Evolutionary conservation across 768 basidiomycete species (phyloP).

Genomic region (Daedaleopsis nitida): DNA sequence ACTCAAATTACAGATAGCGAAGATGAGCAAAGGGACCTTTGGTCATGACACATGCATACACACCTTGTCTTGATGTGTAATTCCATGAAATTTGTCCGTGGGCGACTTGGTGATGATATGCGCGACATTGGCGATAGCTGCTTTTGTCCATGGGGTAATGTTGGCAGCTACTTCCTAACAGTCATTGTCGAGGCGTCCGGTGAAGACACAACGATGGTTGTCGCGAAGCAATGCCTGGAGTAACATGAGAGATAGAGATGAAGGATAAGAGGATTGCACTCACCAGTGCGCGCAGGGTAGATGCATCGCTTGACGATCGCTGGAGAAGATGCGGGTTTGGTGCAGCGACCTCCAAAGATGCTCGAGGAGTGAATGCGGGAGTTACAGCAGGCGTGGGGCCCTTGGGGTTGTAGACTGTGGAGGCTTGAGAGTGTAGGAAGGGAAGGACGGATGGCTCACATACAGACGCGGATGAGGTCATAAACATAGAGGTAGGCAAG

Average conservation of each 20-base stretch:
- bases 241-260: background rate
- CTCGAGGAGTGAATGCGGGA: background rate
- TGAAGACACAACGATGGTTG: background rate
- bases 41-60: background rate
- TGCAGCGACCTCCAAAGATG: background rate
- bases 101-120: slow-evolving; percentile 3
- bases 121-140: slow-evolving; percentile 4
- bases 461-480: slow-evolving; percentile 1
- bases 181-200: background rate
- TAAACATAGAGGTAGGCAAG: background rate
- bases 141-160: background rate
- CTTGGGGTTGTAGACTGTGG: background rate
- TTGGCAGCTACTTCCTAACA: background rate
- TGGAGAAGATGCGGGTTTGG: background rate
- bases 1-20: background rate
- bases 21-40: background rate
- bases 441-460: background rate
- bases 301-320: background rate
- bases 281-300: background rate
- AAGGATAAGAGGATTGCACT: background rate
- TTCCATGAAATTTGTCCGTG: background rate
- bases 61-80: background rate
- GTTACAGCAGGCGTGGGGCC: background rate
- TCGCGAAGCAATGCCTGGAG: background rate
- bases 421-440: background rate